A percentile compares a stretch with the other conserved stretches of the same genome.
These are phyloP conservation scores for Zelonia costaricensis DNA, from an alignment of 208 protist genomes.

Conservation along the genomic window DNA sequence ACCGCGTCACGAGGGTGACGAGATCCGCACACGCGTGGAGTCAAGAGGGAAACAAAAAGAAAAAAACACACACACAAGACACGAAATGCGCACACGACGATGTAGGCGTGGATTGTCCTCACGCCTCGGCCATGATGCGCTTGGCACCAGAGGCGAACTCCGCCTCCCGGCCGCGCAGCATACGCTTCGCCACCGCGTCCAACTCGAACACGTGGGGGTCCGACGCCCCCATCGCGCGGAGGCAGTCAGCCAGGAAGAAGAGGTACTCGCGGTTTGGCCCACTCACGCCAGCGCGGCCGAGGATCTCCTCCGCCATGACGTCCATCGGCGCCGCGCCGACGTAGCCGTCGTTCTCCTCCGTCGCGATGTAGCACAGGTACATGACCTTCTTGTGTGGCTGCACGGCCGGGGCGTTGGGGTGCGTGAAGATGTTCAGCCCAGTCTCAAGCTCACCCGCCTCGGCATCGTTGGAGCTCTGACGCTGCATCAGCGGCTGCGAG, in stretches of 20 bases:
- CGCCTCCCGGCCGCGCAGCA: slow-evolving; percentile 32
- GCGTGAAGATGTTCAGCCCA: slow-evolving; percentile 19
- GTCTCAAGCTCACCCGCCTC: slow-evolving; percentile 13
- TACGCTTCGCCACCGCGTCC: slow-evolving; percentile 40
- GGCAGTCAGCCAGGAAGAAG: slow-evolving; percentile 60
- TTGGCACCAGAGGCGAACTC: slow-evolving; percentile 19
- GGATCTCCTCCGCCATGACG: slow-evolving; percentile 65
- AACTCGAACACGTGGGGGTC: slow-evolving; percentile 78
- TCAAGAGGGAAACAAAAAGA: background rate
- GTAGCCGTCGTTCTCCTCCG: slow-evolving; percentile 62
- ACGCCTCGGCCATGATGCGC: background rate
- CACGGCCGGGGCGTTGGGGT: slow-evolving; percentile 27
- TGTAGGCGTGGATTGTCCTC: background rate
- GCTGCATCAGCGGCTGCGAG: background rate
- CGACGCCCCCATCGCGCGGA: slow-evolving; percentile 45
- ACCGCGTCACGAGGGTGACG: too few species aligned
- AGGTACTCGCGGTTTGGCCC: slow-evolving; percentile 85
- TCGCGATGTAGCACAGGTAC: slow-evolving; percentile 75
- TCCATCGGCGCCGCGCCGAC: slow-evolving; percentile 60
- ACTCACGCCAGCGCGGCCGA: slow-evolving; percentile 46
- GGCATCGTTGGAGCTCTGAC: slow-evolving; percentile 16
- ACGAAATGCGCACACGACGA: background rate
- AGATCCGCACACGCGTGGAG: too few species aligned
- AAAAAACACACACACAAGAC: background rate
- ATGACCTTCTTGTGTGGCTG: slow-evolving; percentile 38